Conservation (phyloP, 768 basidiomycete species). For the Tulasnella sp. region DNA sequence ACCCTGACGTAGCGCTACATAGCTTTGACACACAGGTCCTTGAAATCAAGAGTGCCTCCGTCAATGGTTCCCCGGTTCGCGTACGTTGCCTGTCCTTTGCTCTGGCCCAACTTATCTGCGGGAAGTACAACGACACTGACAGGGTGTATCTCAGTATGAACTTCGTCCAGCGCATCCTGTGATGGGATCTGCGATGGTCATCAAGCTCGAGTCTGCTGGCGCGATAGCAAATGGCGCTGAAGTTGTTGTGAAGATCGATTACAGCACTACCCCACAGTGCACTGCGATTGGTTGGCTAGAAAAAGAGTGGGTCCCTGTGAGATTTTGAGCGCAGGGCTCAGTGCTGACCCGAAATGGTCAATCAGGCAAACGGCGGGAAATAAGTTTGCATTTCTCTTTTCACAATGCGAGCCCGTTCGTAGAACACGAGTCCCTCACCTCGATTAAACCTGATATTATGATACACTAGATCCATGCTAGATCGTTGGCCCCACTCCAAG, state of each 20-base stretch:
- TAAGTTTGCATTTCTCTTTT: constrained; percentile 75
- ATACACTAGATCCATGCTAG: constrained; percentile 74
- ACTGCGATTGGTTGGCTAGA: constrained; percentile 83
- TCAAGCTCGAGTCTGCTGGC: constrained; percentile 36
- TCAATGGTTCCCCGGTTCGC: constrained; percentile 38
- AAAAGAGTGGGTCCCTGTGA: constrained; percentile 43
- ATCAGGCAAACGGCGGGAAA: constrained; percentile 77
- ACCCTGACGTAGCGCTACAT: constrained; percentile 2
- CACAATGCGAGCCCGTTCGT: constrained; percentile 67
- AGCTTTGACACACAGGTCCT: constrained; percentile 72
- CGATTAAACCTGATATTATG: too few species aligned
- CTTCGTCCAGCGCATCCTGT: constrained; percentile 50
- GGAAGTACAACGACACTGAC: neutral
- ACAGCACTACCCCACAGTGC: constrained; percentile 60
- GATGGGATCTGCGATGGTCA: constrained; percentile 65
- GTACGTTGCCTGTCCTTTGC: constrained; percentile 30
- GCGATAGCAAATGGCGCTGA: constrained; percentile 33
- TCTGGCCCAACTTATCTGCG: neutral
- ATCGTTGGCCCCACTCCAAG: constrained; percentile 70
- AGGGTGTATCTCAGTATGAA: constrained; percentile 32
- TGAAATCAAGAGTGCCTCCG: constrained; percentile 41
- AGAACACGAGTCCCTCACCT: neutral
- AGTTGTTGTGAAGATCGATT: constrained; percentile 41
- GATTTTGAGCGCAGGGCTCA: neutral
- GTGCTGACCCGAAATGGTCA: neutral